A percentile compares a stretch with the other conserved stretches of the same genome.
Conservation (phyloP, 1,284 basidiomycete species). For the Cerrena zonata region DNA sequence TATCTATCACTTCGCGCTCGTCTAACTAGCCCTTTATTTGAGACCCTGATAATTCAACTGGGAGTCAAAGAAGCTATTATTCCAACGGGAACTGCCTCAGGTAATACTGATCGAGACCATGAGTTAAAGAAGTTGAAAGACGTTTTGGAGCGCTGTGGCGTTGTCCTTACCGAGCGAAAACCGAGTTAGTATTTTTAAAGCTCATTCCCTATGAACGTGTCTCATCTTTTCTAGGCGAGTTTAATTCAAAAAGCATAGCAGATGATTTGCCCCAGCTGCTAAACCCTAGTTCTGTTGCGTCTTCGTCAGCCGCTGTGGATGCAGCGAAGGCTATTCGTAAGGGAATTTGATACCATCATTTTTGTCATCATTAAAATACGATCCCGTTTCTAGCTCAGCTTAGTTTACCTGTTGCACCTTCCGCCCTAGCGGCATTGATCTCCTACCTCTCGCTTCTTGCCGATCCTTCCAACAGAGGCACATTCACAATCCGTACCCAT, state of each 20-base stretch:
- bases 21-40: conserved; percentile 8
- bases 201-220: neutral
- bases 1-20: conserved; percentile 1
- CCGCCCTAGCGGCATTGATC: conserved; percentile 77
- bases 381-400: conserved; percentile 56
- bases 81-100: conserved; percentile 60
- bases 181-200: conserved; percentile 48
- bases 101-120: conserved; percentile 73
- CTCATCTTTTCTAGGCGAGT: conserved; percentile 59
- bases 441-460: conserved; percentile 80
- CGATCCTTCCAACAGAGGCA: conserved; percentile 77
- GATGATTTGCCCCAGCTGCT: conserved; percentile 83
- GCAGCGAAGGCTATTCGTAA: conserved; percentile 42
- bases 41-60: conserved; percentile 93
- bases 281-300: conserved; percentile 36
- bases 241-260: conserved; percentile 73
- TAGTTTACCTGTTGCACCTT: conserved; percentile 73
- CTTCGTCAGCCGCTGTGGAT: conserved; percentile 43
- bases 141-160: conserved; percentile 84
- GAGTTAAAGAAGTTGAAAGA: conserved; percentile 82
- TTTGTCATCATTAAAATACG: neutral
- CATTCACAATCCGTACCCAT: conserved; percentile 79
- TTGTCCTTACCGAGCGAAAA: conserved; percentile 86
- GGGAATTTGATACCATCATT: conserved; percentile 16
- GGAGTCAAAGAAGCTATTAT: conserved; percentile 91